Conservation (phyloP, 345 rosid genomes). For the Turnera subulata region DNA sequence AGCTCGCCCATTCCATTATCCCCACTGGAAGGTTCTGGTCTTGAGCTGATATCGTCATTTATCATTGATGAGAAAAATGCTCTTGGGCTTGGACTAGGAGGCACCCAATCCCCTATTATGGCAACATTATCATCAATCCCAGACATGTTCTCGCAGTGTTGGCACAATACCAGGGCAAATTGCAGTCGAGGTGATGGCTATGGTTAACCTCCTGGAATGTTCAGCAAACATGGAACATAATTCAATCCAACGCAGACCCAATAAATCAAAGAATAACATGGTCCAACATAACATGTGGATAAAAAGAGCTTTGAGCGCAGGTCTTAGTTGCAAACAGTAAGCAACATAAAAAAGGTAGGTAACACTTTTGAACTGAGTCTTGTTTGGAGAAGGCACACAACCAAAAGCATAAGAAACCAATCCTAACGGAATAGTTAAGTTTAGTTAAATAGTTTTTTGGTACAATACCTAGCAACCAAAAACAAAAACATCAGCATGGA, state of each 20-base stretch:
- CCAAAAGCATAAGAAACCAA: background rate
- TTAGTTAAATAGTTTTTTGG: no score
- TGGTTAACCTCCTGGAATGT: conserved; percentile 31
- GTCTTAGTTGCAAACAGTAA: no score
- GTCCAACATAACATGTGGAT: no score
- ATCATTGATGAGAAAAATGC: conserved; percentile 48
- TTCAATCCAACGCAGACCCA: conserved; percentile 13
- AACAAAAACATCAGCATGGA: no score
- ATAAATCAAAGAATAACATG: background rate
- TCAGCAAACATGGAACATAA: conserved; percentile 10
- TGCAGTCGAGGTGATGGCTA: conserved; percentile 16
- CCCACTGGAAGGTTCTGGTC: conserved; percentile 33
- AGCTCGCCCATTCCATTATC: conserved; percentile 30
- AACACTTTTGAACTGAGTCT: no score
- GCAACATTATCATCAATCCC: conserved; percentile 67
- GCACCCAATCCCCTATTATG: conserved; percentile 81
- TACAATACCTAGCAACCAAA: no score
- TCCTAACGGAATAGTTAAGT: background rate
- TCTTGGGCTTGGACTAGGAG: conserved; percentile 63
- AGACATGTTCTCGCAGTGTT: conserved; percentile 55
- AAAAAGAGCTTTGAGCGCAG: no score
- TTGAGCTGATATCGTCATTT: conserved; percentile 46
- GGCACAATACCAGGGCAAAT: conserved; percentile 11
- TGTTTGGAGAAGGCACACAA: no score
- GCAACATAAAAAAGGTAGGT: no score